Base-by-base conservation (phyloP, 2,329 filamentous ascomycete genomes). In the Geosmithia morbida region DNA sequence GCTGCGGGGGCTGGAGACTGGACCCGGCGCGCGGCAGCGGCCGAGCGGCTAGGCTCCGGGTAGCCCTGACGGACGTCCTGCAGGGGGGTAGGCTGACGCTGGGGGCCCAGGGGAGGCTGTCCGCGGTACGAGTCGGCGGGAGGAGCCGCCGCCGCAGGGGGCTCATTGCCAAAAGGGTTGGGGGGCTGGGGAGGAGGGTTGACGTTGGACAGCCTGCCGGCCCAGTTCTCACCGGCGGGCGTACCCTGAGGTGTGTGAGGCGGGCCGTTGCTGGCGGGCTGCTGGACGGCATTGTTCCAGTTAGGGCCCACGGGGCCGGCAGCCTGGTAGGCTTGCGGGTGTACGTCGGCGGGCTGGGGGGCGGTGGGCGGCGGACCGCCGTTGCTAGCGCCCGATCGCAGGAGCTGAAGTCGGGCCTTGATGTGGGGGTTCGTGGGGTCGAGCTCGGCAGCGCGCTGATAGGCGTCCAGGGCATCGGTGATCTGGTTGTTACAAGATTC, bases 401-500 rank as follows among this genome's bases (percentile, higher is more conserved):
- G 77, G 44, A 98, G 74, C 61, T 94, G 86, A 51, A 98, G 73
- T 51, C 92, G 82, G 49, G 89, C 88, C 66, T 97, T 97, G 72
- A 98, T 97, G 63, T 97, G 90, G 40, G 87, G 85, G 60, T 98
- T 97, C 51, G 72, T 74, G 0, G 92, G 90, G 60, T 98, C 92
- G 53, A 98, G 78, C 62, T 98, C 92, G 37, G 89, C 89, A 41
- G 92, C 92, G 55, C 92, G 80, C 59, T 90, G 85, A 62, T 97
- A 98, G 6, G 92, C 92, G 64, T 98, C 92, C 43, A 97, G 74
- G 1, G 92, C 92, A 70, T 98, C 92, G 46, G 82, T 87, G 49
- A 94, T 95, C 66, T 98, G 92, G 67, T 97, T 97, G 73, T 98
- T 97, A 66, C 92, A 98, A 22, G 88, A 95, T 64, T 98, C 92